Conservation (phyloP, 2,329 filamentous ascomycete genomes). For the Colletotrichum chlorophyti region DNA sequence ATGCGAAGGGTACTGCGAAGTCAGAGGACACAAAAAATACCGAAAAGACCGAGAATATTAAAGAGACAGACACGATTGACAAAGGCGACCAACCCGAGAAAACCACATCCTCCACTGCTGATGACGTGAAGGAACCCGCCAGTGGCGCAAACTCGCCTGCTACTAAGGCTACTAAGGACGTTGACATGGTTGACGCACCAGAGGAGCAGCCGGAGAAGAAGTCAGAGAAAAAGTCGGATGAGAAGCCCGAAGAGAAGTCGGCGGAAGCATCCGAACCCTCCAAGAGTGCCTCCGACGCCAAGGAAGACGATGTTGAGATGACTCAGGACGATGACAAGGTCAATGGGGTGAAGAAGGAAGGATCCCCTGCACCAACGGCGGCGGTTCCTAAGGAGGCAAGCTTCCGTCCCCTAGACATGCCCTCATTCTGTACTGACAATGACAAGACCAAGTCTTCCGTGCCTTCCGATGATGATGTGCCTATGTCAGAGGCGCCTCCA, state of each 20-base stretch:
- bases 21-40: background rate
- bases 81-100: too few species aligned
- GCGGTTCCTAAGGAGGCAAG: constrained; percentile 40
- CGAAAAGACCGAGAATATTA: constrained; percentile 2
- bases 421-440: constrained; percentile 45
- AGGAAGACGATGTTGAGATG: constrained; percentile 29
- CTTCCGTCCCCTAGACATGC: constrained; percentile 44
- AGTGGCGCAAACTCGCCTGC: background rate
- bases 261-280: constrained; percentile 21
- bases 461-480: constrained; percentile 44
- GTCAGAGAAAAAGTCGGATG: background rate
- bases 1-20: constrained; percentile 7
- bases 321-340: constrained; percentile 11
- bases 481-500: constrained; percentile 61
- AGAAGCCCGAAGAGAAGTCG: constrained; percentile 2
- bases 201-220: constrained; percentile 1
- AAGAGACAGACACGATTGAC: too few species aligned
- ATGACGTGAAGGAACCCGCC: constrained; percentile 23
- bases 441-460: constrained; percentile 34
- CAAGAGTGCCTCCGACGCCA: constrained; percentile 16
- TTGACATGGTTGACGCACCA: constrained; percentile 34
- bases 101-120: too few species aligned
- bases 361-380: background rate
- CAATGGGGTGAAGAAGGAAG: constrained; percentile 11
- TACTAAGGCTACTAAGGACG: constrained; percentile 30